These are phyloP conservation scores for Fragilaria radians DNA, from an alignment of 108 stramenopile species.

Conservation along the genomic window DNA sequence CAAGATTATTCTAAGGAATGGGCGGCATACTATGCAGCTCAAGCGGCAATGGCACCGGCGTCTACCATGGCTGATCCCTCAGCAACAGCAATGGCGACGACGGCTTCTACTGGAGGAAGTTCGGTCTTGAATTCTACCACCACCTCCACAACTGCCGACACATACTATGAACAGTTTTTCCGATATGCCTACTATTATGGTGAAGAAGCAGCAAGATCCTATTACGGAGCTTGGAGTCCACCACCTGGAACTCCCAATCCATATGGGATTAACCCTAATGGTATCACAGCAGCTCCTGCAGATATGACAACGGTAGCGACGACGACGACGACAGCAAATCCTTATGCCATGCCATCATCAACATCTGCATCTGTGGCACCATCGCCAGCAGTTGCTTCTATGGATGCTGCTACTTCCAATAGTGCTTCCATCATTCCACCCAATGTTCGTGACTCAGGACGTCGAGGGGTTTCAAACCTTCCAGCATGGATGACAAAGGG, in stretches of 20 bases:
- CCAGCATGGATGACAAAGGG: slow-evolving; percentile 88
- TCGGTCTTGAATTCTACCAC: neutral
- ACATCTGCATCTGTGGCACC: slow-evolving; percentile 1
- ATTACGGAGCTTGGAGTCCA: slow-evolving; percentile 87
- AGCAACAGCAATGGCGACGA: slow-evolving; percentile 17
- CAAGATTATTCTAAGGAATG: slow-evolving; percentile 22
- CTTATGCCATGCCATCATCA: neutral
- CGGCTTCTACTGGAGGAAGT: slow-evolving; percentile 10
- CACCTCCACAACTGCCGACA: slow-evolving; percentile 32
- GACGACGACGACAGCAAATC: slow-evolving; percentile 17
- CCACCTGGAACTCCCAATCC: slow-evolving; percentile 85
- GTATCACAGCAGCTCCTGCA: slow-evolving; percentile 28
- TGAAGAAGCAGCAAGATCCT: slow-evolving; percentile 78
- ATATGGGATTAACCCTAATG: slow-evolving; percentile 55
- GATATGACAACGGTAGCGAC: slow-evolving; percentile 15
- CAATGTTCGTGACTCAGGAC: slow-evolving; percentile 61
- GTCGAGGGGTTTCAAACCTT: slow-evolving; percentile 76
- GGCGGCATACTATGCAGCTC: slow-evolving; percentile 53
- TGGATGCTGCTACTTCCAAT: slow-evolving; percentile 2
- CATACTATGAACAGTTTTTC: slow-evolving; percentile 89
- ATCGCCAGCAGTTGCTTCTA: slow-evolving; percentile 11
- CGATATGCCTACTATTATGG: slow-evolving; percentile 76
- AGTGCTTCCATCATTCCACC: slow-evolving; percentile 12
- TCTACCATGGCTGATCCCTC: slow-evolving; percentile 19
- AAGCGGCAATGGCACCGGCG: slow-evolving; percentile 35